Evolutionary conservation across 192 early-diverging fungal species (phyloP).

Genomic region (Podila horticola): DNA sequence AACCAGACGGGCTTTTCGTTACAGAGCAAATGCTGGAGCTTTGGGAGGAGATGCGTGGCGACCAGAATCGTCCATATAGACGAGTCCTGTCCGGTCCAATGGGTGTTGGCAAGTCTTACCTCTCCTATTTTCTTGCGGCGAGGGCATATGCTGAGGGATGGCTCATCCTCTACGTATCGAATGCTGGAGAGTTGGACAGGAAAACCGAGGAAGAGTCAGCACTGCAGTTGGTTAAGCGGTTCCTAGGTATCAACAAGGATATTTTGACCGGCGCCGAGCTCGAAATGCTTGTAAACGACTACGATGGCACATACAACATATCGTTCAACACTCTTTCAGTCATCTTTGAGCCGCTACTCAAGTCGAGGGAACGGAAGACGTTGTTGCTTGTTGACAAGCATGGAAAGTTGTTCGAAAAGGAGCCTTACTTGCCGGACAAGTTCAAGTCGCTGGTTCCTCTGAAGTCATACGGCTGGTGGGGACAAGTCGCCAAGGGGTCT

Average conservation of each 20-base stretch:
- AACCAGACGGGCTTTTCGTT: too few relatives aligned
- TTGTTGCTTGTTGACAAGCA: slow-evolving; percentile 49
- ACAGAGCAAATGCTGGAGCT: too few relatives aligned
- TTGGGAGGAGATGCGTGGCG: too few relatives aligned
- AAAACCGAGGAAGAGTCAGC: too few relatives aligned
- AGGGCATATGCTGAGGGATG: too few relatives aligned
- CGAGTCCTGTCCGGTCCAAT: too few relatives aligned
- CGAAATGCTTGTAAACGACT: slow-evolving; percentile 11
- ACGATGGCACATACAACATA: not conserved
- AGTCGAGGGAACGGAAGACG: slow-evolving; percentile 8
- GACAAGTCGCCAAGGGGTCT: slow-evolving; percentile 20
- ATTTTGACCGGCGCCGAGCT: slow-evolving; percentile 43
- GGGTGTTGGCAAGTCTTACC: too few relatives aligned
- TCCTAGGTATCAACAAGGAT: slow-evolving; percentile 39
- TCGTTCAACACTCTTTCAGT: not conserved
- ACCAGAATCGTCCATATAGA: too few relatives aligned
- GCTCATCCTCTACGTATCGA: too few relatives aligned
- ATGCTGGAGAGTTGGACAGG: too few relatives aligned
- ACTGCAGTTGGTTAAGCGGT: not conserved
- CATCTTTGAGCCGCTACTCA: slow-evolving; percentile 10
- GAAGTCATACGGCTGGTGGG: slow-evolving; percentile 23
- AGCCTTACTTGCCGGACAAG: slow-evolving; percentile 18
- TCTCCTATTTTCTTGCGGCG: too few relatives aligned
- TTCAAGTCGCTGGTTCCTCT: slow-evolving; percentile 22
- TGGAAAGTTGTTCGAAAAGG: slow-evolving; percentile 26